phyloP scores from a whole-genome alignment of 1,284 basidiomycete genomes.

The Papiliotrema flavescens region DNA sequence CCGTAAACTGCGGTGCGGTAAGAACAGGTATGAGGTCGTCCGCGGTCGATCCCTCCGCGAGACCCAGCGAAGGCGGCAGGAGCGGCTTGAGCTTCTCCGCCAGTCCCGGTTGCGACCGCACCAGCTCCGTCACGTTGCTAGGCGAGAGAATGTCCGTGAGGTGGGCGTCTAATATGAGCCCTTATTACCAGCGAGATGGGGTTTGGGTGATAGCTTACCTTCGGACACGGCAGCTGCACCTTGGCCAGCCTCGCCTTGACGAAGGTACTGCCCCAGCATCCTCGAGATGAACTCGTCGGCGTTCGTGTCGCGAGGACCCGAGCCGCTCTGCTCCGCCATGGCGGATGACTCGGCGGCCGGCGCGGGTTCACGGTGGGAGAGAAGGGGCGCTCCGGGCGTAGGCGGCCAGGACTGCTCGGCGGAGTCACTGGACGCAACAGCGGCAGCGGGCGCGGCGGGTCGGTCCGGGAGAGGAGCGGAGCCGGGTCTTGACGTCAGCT shows the following conservation, averaged over 20 bases:
- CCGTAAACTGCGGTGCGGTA: slow-evolving; percentile 42
- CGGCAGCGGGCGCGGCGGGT: slow-evolving; percentile 9
- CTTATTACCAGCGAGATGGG: no score
- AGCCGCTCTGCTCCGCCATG: no score
- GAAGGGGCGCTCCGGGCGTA: slow-evolving; percentile 28
- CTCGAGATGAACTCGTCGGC: slow-evolving; percentile 13
- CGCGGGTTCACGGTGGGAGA: slow-evolving; percentile 22
- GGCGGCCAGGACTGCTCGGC: slow-evolving; percentile 21
- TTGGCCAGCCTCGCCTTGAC: slow-evolving; percentile 5
- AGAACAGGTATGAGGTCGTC: slow-evolving; percentile 40
- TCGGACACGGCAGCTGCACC: slow-evolving; percentile 1
- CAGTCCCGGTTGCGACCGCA: slow-evolving; percentile 29
- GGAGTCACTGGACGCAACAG: neutral
- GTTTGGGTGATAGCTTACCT: no score
- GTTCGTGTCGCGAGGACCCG: no score
- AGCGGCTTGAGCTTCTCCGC: slow-evolving; percentile 28
- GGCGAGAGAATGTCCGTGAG: slow-evolving; percentile 44
- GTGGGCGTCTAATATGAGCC: slow-evolving; percentile 22
- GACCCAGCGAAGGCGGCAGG: slow-evolving; percentile 35
- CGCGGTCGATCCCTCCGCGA: slow-evolving; percentile 27
- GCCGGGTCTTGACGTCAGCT: slow-evolving; percentile 14
- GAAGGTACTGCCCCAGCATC: slow-evolving; percentile 18
- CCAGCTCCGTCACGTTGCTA: slow-evolving; percentile 30
- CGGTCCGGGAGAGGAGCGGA: slow-evolving; percentile 16
- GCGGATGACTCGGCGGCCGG: slow-evolving; percentile 3